Base-by-base conservation (phyloP, 805 yeast genomes). In the Candida broadrunensis region DNA sequence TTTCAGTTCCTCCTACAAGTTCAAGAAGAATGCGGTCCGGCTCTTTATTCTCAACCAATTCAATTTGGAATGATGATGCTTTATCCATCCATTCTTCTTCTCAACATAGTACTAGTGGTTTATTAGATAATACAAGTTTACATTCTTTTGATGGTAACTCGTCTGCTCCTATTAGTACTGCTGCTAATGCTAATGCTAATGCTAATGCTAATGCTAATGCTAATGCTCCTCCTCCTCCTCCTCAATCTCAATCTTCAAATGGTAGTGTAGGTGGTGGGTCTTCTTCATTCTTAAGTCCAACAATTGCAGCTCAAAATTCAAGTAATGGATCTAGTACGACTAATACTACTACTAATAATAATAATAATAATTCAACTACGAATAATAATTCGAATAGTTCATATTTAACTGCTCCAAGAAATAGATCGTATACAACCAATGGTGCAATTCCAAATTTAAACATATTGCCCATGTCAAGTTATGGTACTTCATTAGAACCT, bases 61-160 rank as follows among this genome's bases (percentile, higher is more conserved):
- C 83, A 30, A 80, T 81, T 39, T 81, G 86, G 86, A 75, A 77
- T 46, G 81, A 75, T 50, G 77, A 72, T 35, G 49, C 54, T 26
- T 38, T 51, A 2, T 49, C 58, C 3, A 20, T 19, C 13, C 57
- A 49, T 32, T 46, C 53, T 5, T 46, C 49, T 8, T 43, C 48
- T 7, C 44, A 48, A n/a, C 46, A 42, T 16, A 36, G 38, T 29
- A 23, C 45, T 13, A n/a, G 29, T 4, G 32, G 32, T 4, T 21
- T 54, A 8, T 33, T 53, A 31, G 59, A 54, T 20, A 44, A 42
- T 27, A 36, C 42, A 13, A 51, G 51, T 36, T 38, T 47, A 12
- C 52, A 52, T 21, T 51, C 54, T 2, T 45, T 40, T 33, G 44
- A 40, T 20, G 14, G 19, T 14, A 25, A 19, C 33, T 23, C 29